Percentiles rank a stretch among this genome's conserved stretches.
Evolutionary conservation across 768 basidiomycete genomes (phyloP).

Genomic region (Daedaleopsis sinensis): DNA sequence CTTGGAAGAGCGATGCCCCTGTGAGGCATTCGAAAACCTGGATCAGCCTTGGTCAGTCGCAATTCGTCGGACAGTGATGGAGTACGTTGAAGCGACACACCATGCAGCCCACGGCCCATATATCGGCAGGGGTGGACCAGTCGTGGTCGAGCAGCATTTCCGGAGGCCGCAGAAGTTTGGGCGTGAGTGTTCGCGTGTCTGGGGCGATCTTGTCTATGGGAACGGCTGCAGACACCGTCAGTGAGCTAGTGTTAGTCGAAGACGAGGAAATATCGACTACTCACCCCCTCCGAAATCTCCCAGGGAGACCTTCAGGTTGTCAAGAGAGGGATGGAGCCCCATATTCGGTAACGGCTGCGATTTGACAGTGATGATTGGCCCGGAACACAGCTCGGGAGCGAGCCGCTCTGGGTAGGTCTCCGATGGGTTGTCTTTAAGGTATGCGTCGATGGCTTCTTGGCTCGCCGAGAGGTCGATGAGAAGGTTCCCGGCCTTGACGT

Average conservation of each 20-base stretch:
- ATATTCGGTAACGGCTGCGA: slow-evolving; percentile 24
- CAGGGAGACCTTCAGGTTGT: slow-evolving; percentile 17
- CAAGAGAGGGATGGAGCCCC: slow-evolving; percentile 8
- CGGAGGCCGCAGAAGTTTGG: slow-evolving; percentile 4
- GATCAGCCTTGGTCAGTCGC: not conserved
- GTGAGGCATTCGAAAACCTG: slow-evolving; percentile 15
- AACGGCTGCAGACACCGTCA: not conserved
- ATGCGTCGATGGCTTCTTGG: not conserved
- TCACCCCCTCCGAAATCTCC: slow-evolving; percentile 17
- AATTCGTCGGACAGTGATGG: not conserved
- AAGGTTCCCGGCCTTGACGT: slow-evolving; percentile 8
- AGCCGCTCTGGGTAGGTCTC: not conserved
- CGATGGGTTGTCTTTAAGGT: slow-evolving; percentile 5
- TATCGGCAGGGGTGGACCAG: slow-evolving; percentile 17
- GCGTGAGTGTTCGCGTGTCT: not conserved
- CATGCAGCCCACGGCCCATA: slow-evolving; percentile 20
- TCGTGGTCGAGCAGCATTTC: slow-evolving; percentile 12
- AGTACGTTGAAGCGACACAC: slow-evolving; percentile 4
- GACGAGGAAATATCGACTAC: not conserved
- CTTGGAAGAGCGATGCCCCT: not conserved
- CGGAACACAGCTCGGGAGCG: slow-evolving; percentile 4
- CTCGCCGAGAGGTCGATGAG: not conserved
- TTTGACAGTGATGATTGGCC: slow-evolving; percentile 19
- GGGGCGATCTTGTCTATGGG: not conserved
- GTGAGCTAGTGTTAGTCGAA: not conserved